Base-by-base conservation (phyloP, 179 eudicot genomes). In the Nepenthes alata region DNA sequence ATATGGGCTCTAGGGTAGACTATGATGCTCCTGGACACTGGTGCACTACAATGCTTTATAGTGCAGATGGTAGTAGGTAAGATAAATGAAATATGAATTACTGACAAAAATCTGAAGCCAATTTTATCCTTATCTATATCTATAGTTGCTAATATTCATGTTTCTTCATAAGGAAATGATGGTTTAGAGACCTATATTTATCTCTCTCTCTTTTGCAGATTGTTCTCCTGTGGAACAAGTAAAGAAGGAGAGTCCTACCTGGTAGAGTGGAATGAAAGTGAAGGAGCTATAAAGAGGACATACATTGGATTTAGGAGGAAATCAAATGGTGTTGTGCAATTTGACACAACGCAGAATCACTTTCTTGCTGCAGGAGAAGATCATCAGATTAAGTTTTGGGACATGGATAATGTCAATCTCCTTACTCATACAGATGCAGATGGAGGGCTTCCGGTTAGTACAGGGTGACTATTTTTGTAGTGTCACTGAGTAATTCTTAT, bases 241-340 rank as follows among this genome's bases (percentile, higher is more conserved):
- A 89, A 89, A 74, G 96, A 93, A 47, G 98, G 98, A 63, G 98
- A 89, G 5, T 85, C 95, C 16, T 79, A 67, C 72, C 81, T 93
- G 65, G 98, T 93, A 47, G 98, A 93, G 75, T 89, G 96, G 98
- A 89, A 89, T 74, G 98, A 93, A 73, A 87, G 87, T 71, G 97
- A 93, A 85, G 94, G 98, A 38, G 83, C 89, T 16, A 82, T 85
- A 63, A 89, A 83, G 81, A 82, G 93, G 62, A 77, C 81, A 47
- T 93, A 89, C 66, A 14, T 58, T 70, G 98, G 98, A 39, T 79
- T 89, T 55, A 80, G 88, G 76, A 89, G 85, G 72, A 83, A 83
- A 67, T 83, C 89, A 58, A 73, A 53, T 53, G 96, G 94, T 58
- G 81, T 89, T 67, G 88, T 87, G 71, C 96, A 89, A 47, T 93